These are phyloP conservation scores for Saccharomycopsis vini DNA, from an alignment of 805 yeast genomes.

Conservation along the genomic window DNA sequence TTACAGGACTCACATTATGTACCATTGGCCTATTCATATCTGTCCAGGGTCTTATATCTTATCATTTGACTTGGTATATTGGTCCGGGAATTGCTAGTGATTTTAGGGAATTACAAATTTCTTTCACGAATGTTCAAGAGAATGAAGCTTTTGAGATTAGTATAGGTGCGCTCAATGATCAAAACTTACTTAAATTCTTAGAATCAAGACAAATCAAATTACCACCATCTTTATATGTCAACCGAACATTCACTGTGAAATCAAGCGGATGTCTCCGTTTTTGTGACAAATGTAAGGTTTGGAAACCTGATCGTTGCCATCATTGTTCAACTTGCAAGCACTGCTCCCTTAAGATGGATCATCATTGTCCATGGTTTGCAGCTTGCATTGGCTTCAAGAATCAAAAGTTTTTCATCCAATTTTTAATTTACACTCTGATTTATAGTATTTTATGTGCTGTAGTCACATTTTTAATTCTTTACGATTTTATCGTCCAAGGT, in stretches of 20 bases:
- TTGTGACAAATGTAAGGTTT: slow-evolving; percentile 61
- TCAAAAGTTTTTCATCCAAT: slow-evolving; percentile 73
- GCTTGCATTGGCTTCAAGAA: slow-evolving; percentile 77
- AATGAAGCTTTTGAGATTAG: background rate
- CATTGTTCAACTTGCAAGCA: slow-evolving; percentile 70
- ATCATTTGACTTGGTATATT: slow-evolving; percentile 34
- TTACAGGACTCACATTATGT: slow-evolving; percentile 20
- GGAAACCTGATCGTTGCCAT: slow-evolving; percentile 78
- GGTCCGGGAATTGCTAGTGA: slow-evolving; percentile 54
- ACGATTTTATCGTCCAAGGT: slow-evolving; percentile 37
- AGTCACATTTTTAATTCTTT: slow-evolving; percentile 35
- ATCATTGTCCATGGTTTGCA: slow-evolving; percentile 93
- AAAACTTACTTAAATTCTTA: slow-evolving; percentile 5
- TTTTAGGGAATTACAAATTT: slow-evolving; percentile 28
- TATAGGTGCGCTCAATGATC: slow-evolving; percentile 12
- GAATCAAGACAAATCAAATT: slow-evolving; percentile 7
- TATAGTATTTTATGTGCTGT: slow-evolving; percentile 37
- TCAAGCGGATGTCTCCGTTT: slow-evolving; percentile 35
- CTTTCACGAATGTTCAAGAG: slow-evolving; percentile 1
- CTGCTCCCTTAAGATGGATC: slow-evolving; percentile 88
- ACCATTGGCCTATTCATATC: slow-evolving; percentile 26
- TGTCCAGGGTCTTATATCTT: slow-evolving; percentile 32
- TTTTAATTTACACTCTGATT: slow-evolving; percentile 44
- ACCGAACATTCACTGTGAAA: slow-evolving; percentile 30
- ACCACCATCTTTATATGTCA: slow-evolving; percentile 25